Conservation (phyloP, 345 rosid genomes). For the Sapria himalayana region DNA sequence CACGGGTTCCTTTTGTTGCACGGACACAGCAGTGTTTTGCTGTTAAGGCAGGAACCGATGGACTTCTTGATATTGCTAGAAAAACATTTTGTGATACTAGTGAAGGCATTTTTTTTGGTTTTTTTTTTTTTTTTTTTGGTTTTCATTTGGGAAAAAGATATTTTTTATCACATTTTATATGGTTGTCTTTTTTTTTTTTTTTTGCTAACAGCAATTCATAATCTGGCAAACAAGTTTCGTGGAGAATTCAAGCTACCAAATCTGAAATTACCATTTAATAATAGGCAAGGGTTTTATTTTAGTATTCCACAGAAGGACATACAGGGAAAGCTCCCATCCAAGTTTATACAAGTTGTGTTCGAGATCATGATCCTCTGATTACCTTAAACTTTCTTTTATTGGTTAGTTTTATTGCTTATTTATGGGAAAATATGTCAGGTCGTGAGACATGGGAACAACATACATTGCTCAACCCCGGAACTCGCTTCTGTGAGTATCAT, state of each 20-base stretch:
- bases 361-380: too few relatives aligned
- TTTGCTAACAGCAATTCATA: slow-evolving; percentile 53
- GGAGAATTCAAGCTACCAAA: slow-evolving; percentile 73
- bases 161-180: background rate
- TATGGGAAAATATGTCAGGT: slow-evolving; percentile 33
- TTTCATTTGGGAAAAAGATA: too few relatives aligned
- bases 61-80: slow-evolving; percentile 75
- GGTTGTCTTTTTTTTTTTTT: slow-evolving; percentile 2
- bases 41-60: slow-evolving; percentile 87
- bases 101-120: slow-evolving; percentile 35
- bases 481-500: slow-evolving; percentile 74
- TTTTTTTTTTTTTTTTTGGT: background rate
- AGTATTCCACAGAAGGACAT: slow-evolving; percentile 77
- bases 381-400: too few relatives aligned
- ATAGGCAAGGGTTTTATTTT: slow-evolving; percentile 85
- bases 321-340: slow-evolving; percentile 77
- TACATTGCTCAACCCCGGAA: slow-evolving; percentile 81
- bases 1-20: slow-evolving; percentile 85
- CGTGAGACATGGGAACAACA: slow-evolving; percentile 74
- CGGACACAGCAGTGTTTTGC: slow-evolving; percentile 99
- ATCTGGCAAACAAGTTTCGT: slow-evolving; percentile 71
- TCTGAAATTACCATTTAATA: slow-evolving; percentile 91
- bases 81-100: slow-evolving; percentile 92
- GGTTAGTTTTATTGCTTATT: too few relatives aligned
- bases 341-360: slow-evolving; percentile 70